Conservation (phyloP, 345 rosid genomes). For the Microcos paniculata region DNA sequence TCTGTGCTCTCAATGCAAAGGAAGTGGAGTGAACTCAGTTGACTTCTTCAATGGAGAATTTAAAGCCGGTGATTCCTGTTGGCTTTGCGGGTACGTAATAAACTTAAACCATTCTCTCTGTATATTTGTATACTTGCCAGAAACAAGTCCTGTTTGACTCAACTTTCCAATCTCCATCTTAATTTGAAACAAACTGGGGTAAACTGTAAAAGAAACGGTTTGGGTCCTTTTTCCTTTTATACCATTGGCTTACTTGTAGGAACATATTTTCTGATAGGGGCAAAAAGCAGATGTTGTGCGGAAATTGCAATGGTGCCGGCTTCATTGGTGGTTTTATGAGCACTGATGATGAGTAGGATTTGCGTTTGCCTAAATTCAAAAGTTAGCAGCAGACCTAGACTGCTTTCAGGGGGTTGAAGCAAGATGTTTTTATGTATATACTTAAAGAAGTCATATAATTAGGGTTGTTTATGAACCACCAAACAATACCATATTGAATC, state of each 20-base stretch:
- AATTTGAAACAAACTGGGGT: neutral
- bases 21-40: slow-evolving; percentile 51
- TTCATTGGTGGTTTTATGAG: slow-evolving; percentile 66
- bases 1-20: slow-evolving; percentile 60
- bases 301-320: slow-evolving; percentile 69
- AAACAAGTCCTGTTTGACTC: neutral
- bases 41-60: slow-evolving; percentile 54
- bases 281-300: slow-evolving; percentile 49
- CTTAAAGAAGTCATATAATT: neutral
- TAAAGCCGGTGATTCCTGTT: slow-evolving; percentile 54
- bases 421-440: neutral
- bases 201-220: neutral
- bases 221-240: too few species aligned
- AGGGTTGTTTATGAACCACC: neutral
- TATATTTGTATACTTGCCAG: neutral
- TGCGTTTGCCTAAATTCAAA: neutral
- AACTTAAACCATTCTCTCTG: neutral
- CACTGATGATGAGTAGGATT: slow-evolving; percentile 45
- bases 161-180: neutral
- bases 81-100: slow-evolving; percentile 58
- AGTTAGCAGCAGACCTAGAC: neutral
- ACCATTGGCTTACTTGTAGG: neutral
- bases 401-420: neutral
- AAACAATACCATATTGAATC: neutral
- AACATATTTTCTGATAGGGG: slow-evolving; percentile 40